Conservation (phyloP, 176 grass and related monocot species). For the Eragrostis curvula region DNA sequence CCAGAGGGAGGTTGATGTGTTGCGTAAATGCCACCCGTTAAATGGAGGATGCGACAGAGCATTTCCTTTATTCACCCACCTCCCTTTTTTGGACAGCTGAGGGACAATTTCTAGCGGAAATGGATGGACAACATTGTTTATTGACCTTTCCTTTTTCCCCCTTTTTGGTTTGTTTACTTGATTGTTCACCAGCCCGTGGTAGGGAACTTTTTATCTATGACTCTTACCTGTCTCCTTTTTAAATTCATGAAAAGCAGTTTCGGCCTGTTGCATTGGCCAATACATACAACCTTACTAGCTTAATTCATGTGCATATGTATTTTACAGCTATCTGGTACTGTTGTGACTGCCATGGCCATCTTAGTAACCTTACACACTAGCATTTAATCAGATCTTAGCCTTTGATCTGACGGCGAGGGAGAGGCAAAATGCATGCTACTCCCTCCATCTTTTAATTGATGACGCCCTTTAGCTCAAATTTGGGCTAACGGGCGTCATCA, state of each 20-base stretch:
- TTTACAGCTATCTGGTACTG: background rate
- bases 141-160: background rate
- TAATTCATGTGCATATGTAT: background rate
- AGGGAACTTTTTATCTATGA: background rate
- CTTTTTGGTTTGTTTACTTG: slow-evolving; percentile 12
- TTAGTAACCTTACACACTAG: slow-evolving; percentile 6
- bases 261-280: background rate
- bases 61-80: too few species aligned
- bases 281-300: background rate
- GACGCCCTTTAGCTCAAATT: too few species aligned
- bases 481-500: too few species aligned
- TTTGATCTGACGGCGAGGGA: background rate
- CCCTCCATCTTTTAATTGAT: too few species aligned
- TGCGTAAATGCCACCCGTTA: background rate
- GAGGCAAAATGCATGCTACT: background rate
- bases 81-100: too few species aligned
- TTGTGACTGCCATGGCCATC: background rate
- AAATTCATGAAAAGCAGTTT: background rate
- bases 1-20: background rate
- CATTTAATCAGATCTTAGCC: background rate
- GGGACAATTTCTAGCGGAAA: too few species aligned
- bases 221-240: background rate
- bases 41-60: too few species aligned
- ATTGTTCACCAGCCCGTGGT: background rate
- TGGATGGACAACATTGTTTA: background rate